Conservation (phyloP, 2,329 filamentous ascomycete species). For the Fusarium sp. region DNA sequence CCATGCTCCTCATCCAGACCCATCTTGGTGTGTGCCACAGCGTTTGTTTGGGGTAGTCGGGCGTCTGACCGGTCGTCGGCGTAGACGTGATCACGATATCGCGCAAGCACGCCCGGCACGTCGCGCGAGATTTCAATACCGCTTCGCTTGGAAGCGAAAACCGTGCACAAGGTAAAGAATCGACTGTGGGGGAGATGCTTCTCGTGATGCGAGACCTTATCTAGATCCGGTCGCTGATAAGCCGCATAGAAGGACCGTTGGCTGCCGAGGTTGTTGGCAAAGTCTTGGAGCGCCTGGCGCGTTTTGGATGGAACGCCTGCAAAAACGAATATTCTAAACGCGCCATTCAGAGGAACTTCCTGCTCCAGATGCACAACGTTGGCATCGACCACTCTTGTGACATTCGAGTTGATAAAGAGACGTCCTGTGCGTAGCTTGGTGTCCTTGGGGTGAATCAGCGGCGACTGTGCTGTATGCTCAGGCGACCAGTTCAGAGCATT, state of each 20-base stretch:
- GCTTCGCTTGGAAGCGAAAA: conserved; percentile 79
- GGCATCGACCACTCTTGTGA: conserved; percentile 89
- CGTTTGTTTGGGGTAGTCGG: conserved; percentile 77
- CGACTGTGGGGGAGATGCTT: conserved; percentile 86
- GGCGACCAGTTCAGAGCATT: conserved; percentile 89
- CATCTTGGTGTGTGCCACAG: conserved; percentile 89
- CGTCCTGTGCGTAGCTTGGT: conserved; percentile 81
- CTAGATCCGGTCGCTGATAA: conserved; percentile 75
- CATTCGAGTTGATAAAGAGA: conserved; percentile 83
- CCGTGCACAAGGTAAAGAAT: conserved; percentile 85
- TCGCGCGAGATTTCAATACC: conserved; percentile 81
- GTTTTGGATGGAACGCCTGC: conserved; percentile 77
- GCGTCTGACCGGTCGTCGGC: conserved; percentile 86
- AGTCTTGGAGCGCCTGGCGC: conserved; percentile 76
- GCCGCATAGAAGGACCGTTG: conserved; percentile 80
- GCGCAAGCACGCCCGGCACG: conserved; percentile 78
- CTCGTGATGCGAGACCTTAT: conserved; percentile 81
- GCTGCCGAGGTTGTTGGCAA: conserved; percentile 75
- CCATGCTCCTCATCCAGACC: conserved; percentile 82
- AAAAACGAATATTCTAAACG: conserved; percentile 90
- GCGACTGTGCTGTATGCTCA: conserved; percentile 79
- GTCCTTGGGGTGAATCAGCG: conserved; percentile 76
- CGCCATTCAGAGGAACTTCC: conserved; percentile 89
- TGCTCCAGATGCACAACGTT: conserved; percentile 94
- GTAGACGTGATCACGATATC: conserved; percentile 88